Base-by-base conservation (phyloP, 169 alveolate species). In the Theileria orientalis region DNA sequence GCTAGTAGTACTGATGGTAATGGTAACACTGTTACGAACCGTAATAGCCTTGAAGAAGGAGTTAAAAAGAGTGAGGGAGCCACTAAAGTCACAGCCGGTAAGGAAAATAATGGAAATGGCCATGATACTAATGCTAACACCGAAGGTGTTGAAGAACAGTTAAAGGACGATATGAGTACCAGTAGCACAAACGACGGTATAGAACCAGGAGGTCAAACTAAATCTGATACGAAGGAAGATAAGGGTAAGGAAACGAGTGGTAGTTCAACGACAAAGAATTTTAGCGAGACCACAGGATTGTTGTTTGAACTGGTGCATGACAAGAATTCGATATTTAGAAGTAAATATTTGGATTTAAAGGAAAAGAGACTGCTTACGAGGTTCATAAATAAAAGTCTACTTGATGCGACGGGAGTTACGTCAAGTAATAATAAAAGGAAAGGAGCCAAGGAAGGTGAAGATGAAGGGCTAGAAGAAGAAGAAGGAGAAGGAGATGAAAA, bases 361-460 rank as follows among this genome's bases (percentile, higher is more conserved):
- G 87, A 79, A 32, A 79, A 79, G 47, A 44, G 87, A 3, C 8
- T 56, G 33, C 13, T 79, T 52, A 70, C 60, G 71, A 67, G 42
- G 44, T 11, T 79, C 49, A 27, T 79, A 23, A 37, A 52, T 1
- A 46, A 5, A 7, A 6, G n/a, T n/a, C n/a, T n/a, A n/a, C n/a
- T n/a, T n/a, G n/a, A n/a, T n/a, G n/a, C n/a, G n/a, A 1, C 29
- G 7, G 11, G 5, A 7, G 44, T 37, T 19, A 49, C 60, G 3
- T 3, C 30, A 3, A 49, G 6, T 23, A 49, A 66, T 2, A 25
- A 19, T 1, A 61, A 62, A 0, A 44, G 19, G 29, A 16, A 35
- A 9, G 42, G 23, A 16, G 23, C 74, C 27, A 63, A 49, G 63
- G 27, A 3, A 16, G n/a, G 25, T 63, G 23, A 29, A 13, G 23